phyloP scores from a whole-genome alignment of 164 flowering plant genomes.

The Vitis riparia region DNA sequence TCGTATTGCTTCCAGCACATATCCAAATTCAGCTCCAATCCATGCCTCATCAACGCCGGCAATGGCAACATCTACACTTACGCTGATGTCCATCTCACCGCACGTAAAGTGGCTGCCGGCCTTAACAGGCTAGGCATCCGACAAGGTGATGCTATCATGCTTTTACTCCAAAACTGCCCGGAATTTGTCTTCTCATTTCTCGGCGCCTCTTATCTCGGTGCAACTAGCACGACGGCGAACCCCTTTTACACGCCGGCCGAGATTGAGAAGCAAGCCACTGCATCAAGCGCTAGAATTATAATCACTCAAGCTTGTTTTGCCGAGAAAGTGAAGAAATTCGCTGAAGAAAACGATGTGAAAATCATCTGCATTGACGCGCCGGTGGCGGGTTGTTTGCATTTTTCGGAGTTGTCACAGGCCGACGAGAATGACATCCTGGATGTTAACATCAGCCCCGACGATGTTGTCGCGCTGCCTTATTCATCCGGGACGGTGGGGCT shows the following conservation, averaged over 20 bases:
- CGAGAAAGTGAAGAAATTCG: conserved; percentile 49
- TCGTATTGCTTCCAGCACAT: conserved; percentile 26
- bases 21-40: conserved; percentile 5
- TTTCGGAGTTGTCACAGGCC: conserved; percentile 46
- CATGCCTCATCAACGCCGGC: conserved; percentile 31
- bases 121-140: conserved; percentile 26
- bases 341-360: conserved; percentile 27
- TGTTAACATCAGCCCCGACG: conserved; percentile 51
- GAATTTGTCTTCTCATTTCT: conserved; percentile 33
- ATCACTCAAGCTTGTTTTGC: conserved; percentile 52
- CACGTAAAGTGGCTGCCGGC: conserved; percentile 27
- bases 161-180: conserved; percentile 28
- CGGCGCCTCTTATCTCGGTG: conserved; percentile 29
- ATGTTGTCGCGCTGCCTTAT: conserved; percentile 86
- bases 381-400: conserved; percentile 40
- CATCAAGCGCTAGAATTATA: conserved; percentile 47
- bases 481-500: conserved; percentile 95
- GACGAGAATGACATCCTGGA: conserved; percentile 49
- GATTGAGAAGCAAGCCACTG: conserved; percentile 56
- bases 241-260: conserved; percentile 35
- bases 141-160: conserved; percentile 29
- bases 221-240: conserved; percentile 31
- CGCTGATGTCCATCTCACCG: conserved; percentile 25
- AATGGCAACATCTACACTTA: conserved; percentile 22
- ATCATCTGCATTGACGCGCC: conserved; percentile 52